Evolutionary conservation across 2,329 filamentous ascomycete species (phyloP), one percentile per base, ranked within the genome.

Genomic region (Clonostachys rhizophaga): DNA sequence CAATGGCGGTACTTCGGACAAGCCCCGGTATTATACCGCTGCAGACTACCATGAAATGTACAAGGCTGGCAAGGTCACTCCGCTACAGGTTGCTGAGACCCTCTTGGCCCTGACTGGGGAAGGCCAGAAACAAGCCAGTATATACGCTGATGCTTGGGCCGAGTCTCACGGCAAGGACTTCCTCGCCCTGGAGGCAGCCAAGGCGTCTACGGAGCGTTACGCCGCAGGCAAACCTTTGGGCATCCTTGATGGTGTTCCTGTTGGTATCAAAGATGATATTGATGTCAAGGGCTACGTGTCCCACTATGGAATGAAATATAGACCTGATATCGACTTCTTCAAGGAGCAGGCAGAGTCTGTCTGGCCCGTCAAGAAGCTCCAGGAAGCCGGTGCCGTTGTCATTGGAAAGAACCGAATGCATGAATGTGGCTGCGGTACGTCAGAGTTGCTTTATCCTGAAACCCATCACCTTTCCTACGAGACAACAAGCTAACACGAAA

Each of bases 201-300:
- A 76, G 55, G 86, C 79, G 8, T 94, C 89, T 2, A 87, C 89
- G 0, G 72, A 79, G 59, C 75, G 91, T 42, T 95, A 87, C 65
- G 79, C 81, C 49, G 70, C 75, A 14, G 86, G 87, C 0, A 75
- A 76, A 51, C 76, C 83, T 1, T 64, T 90, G 14, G 76, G 88
- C 12, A 69, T 88, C 6, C 70, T 95, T 8, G 91, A 96, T 57
- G 91, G 91, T 12, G 81, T 95, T 1, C 91, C 90, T 0, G 79
- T 95, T 43, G 87, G 85, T 0, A 80, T 94, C 56, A 95, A 96
- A 67, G 90, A 95, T 59, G 89, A 95, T 58, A 76, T 85, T 14
- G 76, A 86, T 52, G 71, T 91, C 34, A 74, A 81, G 52, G 89
- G 87, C 13, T 91, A 90, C 60, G 76, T 79, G 44, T 80, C 76